Evolutionary conservation across 768 basidiomycete species (phyloP), one percentile per base, ranked within the genome.

Genomic region (Cubamyces lactineus): DNA sequence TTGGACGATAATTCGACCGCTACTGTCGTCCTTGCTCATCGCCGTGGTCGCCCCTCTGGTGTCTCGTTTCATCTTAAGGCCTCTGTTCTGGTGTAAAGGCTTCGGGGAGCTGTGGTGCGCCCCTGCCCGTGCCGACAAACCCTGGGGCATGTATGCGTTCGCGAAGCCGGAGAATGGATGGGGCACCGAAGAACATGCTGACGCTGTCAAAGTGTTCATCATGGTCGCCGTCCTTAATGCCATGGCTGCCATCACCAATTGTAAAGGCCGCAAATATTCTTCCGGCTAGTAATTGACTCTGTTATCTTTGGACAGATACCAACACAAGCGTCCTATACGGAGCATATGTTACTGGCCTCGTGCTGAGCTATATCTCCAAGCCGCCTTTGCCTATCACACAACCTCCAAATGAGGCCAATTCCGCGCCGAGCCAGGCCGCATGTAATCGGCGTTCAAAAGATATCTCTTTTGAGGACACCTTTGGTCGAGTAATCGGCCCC

Each of bases 271-370:
- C 19, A 8, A 17, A 11, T 34, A 2, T 17, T 23, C 28, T 23
- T 17, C 2, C 15, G 2, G 9, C 3, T 17, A 5, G 16, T 34
- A 28, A 57, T 2, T 50, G 3, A 11, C 23, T 21, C 3, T 19
- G 4, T 19, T 46, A 26, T 30, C n/a, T 0, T 47, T 51, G 30
- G 42, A 17, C 24, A 71, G 70, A 69, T 52, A 65, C 83, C 0
- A 84, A 84, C 2, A 85, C 84, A 0, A 86, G 84, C 49, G 79
- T 86, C 46, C 75, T 89, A 0, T 84, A 86, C 48, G 87, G 87
- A 1, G 85, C 85, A 0, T 88, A 84, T 70, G 73, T 87, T 5
- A 82, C 84, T 1, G 86, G 87, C 1, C 72, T 82, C 4, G 76
- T 80, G 23, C 69, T 86, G 1, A 68, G 79, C 5, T 75, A 80